phyloP scores from a whole-genome alignment of 2,329 filamentous ascomycete genomes.

The Samsoniella hepiali region DNA sequence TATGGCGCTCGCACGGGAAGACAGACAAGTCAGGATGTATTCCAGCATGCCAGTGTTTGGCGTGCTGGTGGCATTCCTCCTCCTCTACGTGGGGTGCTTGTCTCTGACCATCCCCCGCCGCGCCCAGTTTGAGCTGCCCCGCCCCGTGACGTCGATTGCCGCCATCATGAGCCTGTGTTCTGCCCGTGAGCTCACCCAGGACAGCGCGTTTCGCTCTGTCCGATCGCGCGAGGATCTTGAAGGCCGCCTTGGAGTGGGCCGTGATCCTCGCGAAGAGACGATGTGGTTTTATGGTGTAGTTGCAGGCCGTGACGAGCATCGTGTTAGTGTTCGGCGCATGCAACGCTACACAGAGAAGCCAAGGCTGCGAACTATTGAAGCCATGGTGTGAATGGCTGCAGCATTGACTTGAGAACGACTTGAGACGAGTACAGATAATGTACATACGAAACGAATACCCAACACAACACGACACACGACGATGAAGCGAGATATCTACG shows the following conservation, averaged over 20 bases:
- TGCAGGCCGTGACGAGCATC: conserved; percentile 39
- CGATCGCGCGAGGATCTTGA: conserved; percentile 66
- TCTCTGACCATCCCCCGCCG: conserved; percentile 59
- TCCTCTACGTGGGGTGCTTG: conserved; percentile 66
- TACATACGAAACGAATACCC: not conserved
- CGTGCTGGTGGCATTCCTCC: conserved; percentile 67
- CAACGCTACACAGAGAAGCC: conserved; percentile 44
- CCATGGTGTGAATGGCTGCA: conserved; percentile 26
- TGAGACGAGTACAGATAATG: conserved; percentile 1
- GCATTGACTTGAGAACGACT: not conserved
- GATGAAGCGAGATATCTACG: not conserved
- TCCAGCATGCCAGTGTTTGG: conserved; percentile 72
- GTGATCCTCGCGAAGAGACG: conserved; percentile 44
- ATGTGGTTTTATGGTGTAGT: conserved; percentile 50
- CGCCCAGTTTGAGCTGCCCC: conserved; percentile 63
- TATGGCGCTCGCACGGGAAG: conserved; percentile 62
- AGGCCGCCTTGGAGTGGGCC: conserved; percentile 59
- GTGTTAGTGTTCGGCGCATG: conserved; percentile 44
- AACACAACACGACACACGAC: not conserved
- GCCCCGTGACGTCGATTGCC: conserved; percentile 67
- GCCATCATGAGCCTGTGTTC: conserved; percentile 77
- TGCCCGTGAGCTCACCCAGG: conserved; percentile 66
- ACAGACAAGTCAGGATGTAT: conserved; percentile 59
- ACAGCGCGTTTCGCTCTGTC: conserved; percentile 69
- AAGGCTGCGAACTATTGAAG: conserved; percentile 23